These are phyloP conservation scores for Yamadazyma conglobata DNA, from an alignment of 1,139 yeast species.

Conservation along the genomic window DNA sequence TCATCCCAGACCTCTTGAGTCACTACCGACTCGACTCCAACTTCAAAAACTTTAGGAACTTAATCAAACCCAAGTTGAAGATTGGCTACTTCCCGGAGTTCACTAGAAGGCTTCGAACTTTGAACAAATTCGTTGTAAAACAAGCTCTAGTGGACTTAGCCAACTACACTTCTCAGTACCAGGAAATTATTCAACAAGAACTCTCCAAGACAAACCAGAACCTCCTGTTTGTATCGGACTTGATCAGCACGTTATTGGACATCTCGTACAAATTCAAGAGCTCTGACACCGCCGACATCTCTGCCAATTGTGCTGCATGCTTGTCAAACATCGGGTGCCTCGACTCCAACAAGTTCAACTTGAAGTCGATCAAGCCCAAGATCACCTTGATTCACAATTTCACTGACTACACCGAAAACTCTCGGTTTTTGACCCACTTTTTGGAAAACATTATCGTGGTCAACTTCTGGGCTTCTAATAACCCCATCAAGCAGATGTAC, in stretches of 20 bases:
- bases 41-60: conserved; percentile 19
- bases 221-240: conserved; percentile 32
- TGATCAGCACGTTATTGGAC: conserved; percentile 57
- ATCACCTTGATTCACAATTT: conserved; percentile 58
- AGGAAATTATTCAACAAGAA: conserved; percentile 44
- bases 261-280: conserved; percentile 57
- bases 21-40: conserved; percentile 22
- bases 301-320: conserved; percentile 62
- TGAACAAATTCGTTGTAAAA: conserved; percentile 71
- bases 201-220: conserved; percentile 15
- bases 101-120: conserved; percentile 55
- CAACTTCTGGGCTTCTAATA: conserved; percentile 84
- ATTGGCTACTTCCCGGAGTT: conserved; percentile 45
- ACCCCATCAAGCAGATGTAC: conserved; percentile 80
- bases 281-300: conserved; percentile 41
- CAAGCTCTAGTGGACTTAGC: conserved; percentile 74
- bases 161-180: conserved; percentile 46
- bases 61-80: conserved; percentile 25
- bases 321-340: conserved; percentile 76
- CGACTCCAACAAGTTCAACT: conserved; percentile 61
- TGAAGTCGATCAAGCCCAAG: conserved; percentile 41
- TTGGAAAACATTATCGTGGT: conserved; percentile 70
- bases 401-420: conserved; percentile 58
- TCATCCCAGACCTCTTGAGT: conserved; percentile 35
- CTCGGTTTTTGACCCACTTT: conserved; percentile 61